Percentiles rank a stretch among this genome's conserved stretches.
Conservation (phyloP, 768 basidiomycete species). For the Lactarius akahatsu region DNA sequence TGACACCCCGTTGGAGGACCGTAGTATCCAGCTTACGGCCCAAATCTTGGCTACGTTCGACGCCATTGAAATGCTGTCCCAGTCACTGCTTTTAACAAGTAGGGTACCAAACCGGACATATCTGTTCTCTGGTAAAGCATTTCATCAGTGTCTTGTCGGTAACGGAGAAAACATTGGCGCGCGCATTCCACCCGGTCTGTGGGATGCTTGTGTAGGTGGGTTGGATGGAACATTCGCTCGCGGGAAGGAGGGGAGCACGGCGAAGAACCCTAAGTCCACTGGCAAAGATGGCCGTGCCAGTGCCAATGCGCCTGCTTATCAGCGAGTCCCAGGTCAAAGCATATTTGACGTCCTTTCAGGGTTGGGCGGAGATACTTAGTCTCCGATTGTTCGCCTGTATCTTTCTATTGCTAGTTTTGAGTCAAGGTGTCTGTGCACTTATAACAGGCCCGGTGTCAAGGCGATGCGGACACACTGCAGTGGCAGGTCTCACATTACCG, state of each 20-base stretch:
- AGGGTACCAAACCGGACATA: slow-evolving; percentile 47
- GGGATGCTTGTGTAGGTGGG: slow-evolving; percentile 23
- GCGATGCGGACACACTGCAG: too few relatives aligned
- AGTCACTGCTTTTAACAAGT: slow-evolving; percentile 57
- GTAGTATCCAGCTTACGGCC: slow-evolving; percentile 66
- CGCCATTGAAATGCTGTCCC: slow-evolving; percentile 56
- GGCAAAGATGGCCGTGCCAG: slow-evolving; percentile 37
- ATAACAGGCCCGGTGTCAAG: background rate
- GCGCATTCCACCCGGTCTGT: slow-evolving; percentile 28
- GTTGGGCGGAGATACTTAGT: slow-evolving; percentile 14
- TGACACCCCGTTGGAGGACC: slow-evolving; percentile 47
- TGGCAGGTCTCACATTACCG: background rate
- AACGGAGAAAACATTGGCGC: slow-evolving; percentile 30
- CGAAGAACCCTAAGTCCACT: slow-evolving; percentile 31
- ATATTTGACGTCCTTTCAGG: slow-evolving; percentile 20
- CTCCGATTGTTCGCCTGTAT: background rate
- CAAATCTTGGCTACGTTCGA: slow-evolving; percentile 62
- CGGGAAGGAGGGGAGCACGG: slow-evolving; percentile 17
- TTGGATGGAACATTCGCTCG: slow-evolving; percentile 19
- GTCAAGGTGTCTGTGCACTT: background rate
- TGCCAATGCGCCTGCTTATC: background rate
- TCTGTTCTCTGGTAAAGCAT: slow-evolving; percentile 55
- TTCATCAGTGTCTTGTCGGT: slow-evolving; percentile 53
- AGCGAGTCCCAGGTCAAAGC: slow-evolving; percentile 1
- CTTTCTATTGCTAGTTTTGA: too few relatives aligned